Conservation (phyloP, 1,284 basidiomycete species). For the Butyriboletus pseudospeciosus region DNA sequence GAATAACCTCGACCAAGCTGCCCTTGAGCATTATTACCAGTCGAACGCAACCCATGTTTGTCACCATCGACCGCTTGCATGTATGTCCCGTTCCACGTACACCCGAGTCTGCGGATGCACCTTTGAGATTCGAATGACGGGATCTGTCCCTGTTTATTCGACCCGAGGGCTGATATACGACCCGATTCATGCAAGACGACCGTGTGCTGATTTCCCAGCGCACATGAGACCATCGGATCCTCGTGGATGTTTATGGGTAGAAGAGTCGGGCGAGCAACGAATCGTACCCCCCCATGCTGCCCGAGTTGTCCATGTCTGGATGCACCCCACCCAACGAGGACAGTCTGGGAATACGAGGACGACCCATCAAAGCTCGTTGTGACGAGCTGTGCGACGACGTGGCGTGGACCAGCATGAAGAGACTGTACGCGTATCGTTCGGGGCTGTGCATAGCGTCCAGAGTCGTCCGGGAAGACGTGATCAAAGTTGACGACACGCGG, state of each 20-base stretch:
- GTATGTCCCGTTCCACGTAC: constrained; percentile 85
- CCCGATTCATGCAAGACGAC: constrained; percentile 53
- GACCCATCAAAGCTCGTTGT: background rate
- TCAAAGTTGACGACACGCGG: constrained; percentile 46
- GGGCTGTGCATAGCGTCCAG: constrained; percentile 9
- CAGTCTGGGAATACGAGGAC: constrained; percentile 4
- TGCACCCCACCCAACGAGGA: constrained; percentile 77
- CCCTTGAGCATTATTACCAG: constrained; percentile 64
- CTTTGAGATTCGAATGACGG: constrained; percentile 34
- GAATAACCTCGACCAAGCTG: constrained; percentile 55
- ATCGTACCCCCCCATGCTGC: constrained; percentile 12
- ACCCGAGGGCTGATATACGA: constrained; percentile 53
- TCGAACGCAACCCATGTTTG: constrained; percentile 39
- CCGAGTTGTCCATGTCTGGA: constrained; percentile 79
- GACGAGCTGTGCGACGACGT: constrained; percentile 52
- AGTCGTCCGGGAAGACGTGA: constrained; percentile 32
- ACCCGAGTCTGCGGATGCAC: constrained; percentile 43
- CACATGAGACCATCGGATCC: constrained; percentile 36
- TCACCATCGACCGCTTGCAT: constrained; percentile 33
- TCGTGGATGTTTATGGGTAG: constrained; percentile 21
- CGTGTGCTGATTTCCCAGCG: constrained; percentile 71
- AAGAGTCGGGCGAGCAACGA: constrained; percentile 20
- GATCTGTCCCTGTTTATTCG: constrained; percentile 68
- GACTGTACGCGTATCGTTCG: constrained; percentile 33
- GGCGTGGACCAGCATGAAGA: constrained; percentile 67